Evolutionary conservation across 148 eudicot genomes (phyloP), one percentile per base, ranked within the genome.

Genomic region (Rhododendron simsii): DNA sequence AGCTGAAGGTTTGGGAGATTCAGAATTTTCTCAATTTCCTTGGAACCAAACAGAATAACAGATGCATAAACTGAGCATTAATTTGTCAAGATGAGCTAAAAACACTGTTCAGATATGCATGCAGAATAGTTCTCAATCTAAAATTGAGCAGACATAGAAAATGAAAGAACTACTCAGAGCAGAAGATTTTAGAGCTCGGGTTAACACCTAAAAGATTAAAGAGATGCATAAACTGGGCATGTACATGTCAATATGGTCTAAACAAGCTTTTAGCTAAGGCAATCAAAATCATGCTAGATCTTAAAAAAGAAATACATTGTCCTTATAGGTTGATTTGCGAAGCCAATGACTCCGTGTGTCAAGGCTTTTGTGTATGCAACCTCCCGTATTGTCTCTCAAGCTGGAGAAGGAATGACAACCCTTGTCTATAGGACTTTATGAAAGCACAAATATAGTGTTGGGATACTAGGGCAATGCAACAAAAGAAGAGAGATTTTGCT

Each of bases 21-120:
- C 75, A 69, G 33, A 30, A 30, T 30, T 71, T 71, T 71, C 76
- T 28, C 20, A 7, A 18, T 76, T 37, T 76, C 23, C 81, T 78
- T 45, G 53, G 81, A 78, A 45, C 81, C 57, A 48, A 79, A 47
- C 35, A 79, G 81, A 79, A 47, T 45, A 79, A 47, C 35, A 79
- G 81, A 79, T 79, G 81, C 51, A 47, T 48, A 47, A n/a, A 26
- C 57, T n/a, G 57, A 76, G 30, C 30, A 75, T 6, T 7, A 20
- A 79, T 47, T 23, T 79, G 30, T 47, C 59, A 23, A 79, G 39
- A 48, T 48, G 16, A 33, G n/a, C 63, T 80, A 51, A 30, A 33
- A 80, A 50, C 35, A 69, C 7, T 35, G 9, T 51, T 57, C 59
- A 80, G 44, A 80, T 26, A 16, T 51, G 41, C 65, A 30, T 18